Evolutionary conservation across 306 rosid species (phyloP).

Genomic region (Vigna mungo): DNA sequence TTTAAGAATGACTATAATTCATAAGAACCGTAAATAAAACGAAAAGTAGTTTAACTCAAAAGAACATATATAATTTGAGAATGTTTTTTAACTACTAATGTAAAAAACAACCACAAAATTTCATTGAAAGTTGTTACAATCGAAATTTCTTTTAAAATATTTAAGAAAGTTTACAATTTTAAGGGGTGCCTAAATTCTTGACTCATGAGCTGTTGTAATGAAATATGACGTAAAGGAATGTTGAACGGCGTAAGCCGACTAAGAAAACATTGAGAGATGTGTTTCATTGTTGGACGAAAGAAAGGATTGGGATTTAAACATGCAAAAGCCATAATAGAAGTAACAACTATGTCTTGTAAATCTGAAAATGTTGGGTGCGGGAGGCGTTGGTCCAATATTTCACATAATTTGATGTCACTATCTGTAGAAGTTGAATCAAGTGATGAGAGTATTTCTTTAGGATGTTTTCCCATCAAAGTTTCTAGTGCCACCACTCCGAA

Average conservation of each 20-base stretch:
- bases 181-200: not conserved
- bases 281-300: constrained; percentile 35
- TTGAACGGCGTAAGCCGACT: not conserved
- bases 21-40: no score
- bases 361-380: not conserved
- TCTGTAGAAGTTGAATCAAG: not conserved
- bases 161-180: not conserved
- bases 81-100: no score
- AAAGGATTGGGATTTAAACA: constrained; percentile 24
- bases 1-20: no score
- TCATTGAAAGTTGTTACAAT: no score
- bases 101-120: no score
- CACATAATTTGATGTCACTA: not conserved
- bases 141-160: no score
- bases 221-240: not conserved
- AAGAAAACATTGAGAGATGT: not conserved
- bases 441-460: constrained; percentile 13
- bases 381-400: constrained; percentile 29
- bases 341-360: constrained; percentile 8
- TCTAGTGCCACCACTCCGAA: constrained; percentile 43
- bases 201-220: not conserved
- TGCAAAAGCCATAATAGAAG: not conserved
- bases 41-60: no score
- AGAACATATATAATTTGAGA: no score
- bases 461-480: constrained; percentile 38